A percentile compares a stretch with the other conserved stretches of the same genome.
phyloP scores from a whole-genome alignment of 805 yeast genomes.

The Candida fluviatilis region DNA sequence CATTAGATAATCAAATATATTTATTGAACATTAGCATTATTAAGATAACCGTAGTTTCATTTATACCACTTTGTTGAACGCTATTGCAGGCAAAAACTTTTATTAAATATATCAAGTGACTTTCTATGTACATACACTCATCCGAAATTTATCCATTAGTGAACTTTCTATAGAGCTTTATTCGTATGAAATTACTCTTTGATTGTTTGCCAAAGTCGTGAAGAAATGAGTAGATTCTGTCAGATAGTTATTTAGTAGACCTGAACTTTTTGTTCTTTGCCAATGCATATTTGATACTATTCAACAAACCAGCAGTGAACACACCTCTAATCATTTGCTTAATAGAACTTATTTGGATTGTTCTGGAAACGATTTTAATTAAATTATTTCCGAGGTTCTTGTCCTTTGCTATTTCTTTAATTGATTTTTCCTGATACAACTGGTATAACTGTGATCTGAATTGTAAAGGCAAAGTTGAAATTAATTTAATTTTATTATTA shows the following conservation, averaged over 20 bases:
- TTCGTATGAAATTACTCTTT: no score
- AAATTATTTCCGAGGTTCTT: slow-evolving; percentile 19
- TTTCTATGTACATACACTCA: no score
- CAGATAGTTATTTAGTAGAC: slow-evolving; percentile 1
- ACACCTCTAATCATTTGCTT: slow-evolving; percentile 80
- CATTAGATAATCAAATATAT: no score
- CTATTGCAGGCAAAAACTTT: no score
- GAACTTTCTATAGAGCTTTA: no score
- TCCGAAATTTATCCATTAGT: no score
- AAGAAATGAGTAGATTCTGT: no score
- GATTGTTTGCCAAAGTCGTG: no score
- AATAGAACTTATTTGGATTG: slow-evolving; percentile 66
- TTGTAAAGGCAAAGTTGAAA: slow-evolving; percentile 43
- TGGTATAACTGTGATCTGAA: slow-evolving; percentile 42
- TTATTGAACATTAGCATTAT: no score
- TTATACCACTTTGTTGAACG: no score
- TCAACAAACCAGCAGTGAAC: slow-evolving; percentile 77
- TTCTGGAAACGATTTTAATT: slow-evolving; percentile 20
- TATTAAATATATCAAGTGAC: no score
- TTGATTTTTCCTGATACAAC: slow-evolving; percentile 23
- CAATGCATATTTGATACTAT: slow-evolving; percentile 68
- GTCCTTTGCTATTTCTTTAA: slow-evolving; percentile 41
- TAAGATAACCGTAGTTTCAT: no score
- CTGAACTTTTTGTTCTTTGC: slow-evolving; percentile 50
- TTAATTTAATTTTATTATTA: slow-evolving; percentile 21